phyloP scores from a whole-genome alignment of 805 yeast species.

The Hagleromyces aurorensis region DNA sequence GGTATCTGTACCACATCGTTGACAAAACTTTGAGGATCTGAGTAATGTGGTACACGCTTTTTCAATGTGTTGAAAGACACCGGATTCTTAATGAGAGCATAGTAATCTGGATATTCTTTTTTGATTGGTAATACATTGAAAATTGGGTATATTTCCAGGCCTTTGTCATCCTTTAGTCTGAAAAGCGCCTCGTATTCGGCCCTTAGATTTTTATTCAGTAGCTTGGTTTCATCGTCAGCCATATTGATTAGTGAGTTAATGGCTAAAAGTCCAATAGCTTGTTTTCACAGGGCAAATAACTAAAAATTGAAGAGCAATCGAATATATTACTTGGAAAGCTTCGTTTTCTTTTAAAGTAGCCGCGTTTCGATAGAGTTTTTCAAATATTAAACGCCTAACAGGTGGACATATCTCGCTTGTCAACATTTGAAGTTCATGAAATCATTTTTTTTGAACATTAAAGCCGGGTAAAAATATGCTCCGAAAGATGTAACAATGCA shows the following conservation, averaged over 20 bases:
- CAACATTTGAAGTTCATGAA: too few species aligned
- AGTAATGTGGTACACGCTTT: constrained; percentile 51
- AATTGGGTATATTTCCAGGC: constrained; percentile 25
- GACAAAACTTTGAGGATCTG: constrained; percentile 58
- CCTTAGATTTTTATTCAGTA: constrained; percentile 7
- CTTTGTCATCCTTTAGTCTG: constrained; percentile 23
- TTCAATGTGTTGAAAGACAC: constrained; percentile 69
- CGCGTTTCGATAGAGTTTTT: too few species aligned
- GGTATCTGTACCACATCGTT: constrained; percentile 75
- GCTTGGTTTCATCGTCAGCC: constrained; percentile 4
- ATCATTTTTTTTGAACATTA: too few species aligned
- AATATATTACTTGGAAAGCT: too few species aligned
- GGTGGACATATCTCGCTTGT: too few species aligned
- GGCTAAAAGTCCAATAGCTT: too few species aligned
- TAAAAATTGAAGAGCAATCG: background rate
- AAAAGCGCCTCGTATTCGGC: constrained; percentile 20
- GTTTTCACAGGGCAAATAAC: background rate
- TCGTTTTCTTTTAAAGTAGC: too few species aligned
- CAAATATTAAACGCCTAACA: too few species aligned
- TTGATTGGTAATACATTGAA: constrained; percentile 49
- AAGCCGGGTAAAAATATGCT: too few species aligned
- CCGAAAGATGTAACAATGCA: too few species aligned
- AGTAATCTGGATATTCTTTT: constrained; percentile 67
- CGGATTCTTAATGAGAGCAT: constrained; percentile 70
- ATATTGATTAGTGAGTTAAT: constrained; percentile 2